Evolutionary conservation across 2,329 filamentous ascomycete species (phyloP).

Genomic region (Macroventuria anomochaeta): DNA sequence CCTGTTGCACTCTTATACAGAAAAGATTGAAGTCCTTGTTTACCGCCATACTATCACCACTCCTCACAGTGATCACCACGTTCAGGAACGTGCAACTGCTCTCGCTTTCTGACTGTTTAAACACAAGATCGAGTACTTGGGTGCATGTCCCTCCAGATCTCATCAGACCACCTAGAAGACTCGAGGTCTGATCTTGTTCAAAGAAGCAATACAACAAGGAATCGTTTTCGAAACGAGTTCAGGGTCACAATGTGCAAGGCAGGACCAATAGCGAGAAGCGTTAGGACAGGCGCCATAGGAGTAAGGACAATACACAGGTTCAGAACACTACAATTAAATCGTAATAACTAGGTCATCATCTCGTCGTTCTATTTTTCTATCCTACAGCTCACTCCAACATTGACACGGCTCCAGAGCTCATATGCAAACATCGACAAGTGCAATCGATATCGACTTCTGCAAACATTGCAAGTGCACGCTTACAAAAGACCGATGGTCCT

Average conservation of each 20-base stretch:
- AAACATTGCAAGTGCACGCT: not conserved
- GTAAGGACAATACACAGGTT: not conserved
- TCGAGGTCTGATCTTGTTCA: too few species aligned
- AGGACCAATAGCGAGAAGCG: too few species aligned
- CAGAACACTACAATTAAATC: slow-evolving; percentile 10
- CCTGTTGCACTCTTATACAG: slow-evolving; percentile 2
- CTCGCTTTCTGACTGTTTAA: too few species aligned
- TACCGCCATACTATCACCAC: too few species aligned
- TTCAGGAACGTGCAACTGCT: too few species aligned
- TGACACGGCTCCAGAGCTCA: slow-evolving; percentile 4
- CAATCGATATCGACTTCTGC: not conserved
- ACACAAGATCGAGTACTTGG: too few species aligned
- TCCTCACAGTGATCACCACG: too few species aligned
- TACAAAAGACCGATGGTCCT: slow-evolving; percentile 43
- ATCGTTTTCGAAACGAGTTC: too few species aligned
- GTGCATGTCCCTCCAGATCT: too few species aligned
- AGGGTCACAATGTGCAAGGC: too few species aligned
- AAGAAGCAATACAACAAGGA: too few species aligned
- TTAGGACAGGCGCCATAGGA: not conserved
- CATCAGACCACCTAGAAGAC: too few species aligned
- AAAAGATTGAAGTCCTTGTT: not conserved
- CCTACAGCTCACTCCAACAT: not conserved
- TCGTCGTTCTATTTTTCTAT: not conserved
- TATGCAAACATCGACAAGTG: not conserved
- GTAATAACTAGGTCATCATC: slow-evolving; percentile 8